Percentiles rank a stretch among this genome's conserved stretches.
These are phyloP conservation scores for Aureobasidium sp. DNA, from an alignment of 2,329 filamentous ascomycete species.

Conservation along the genomic window DNA sequence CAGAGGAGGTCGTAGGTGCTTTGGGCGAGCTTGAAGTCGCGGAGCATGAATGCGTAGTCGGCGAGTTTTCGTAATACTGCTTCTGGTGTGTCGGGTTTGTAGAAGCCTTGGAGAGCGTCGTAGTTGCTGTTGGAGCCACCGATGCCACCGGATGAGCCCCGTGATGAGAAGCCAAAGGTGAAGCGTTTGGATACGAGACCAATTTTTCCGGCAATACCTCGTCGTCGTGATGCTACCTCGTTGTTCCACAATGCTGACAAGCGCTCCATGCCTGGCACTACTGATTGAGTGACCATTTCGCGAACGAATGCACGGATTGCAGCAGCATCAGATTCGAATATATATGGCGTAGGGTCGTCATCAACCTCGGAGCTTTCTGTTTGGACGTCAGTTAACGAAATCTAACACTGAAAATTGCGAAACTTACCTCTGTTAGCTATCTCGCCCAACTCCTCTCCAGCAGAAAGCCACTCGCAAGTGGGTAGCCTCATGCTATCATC, in stretches of 20 bases:
- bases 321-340: slow-evolving; percentile 86
- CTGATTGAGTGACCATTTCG: slow-evolving; percentile 90
- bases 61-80: slow-evolving; percentile 87
- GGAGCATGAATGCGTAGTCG: slow-evolving; percentile 93
- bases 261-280: slow-evolving; percentile 93
- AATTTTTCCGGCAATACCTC: slow-evolving; percentile 85
- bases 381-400: slow-evolving; percentile 13
- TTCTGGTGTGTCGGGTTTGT: slow-evolving; percentile 74
- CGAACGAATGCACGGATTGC: slow-evolving; percentile 83
- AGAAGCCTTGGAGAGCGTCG: slow-evolving; percentile 68
- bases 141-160: slow-evolving; percentile 48
- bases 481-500: slow-evolving; percentile 81
- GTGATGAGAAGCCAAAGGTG: slow-evolving; percentile 64
- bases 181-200: slow-evolving; percentile 89
- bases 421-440: slow-evolving; percentile 53
- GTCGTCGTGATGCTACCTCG: slow-evolving; percentile 81
- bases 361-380: slow-evolving; percentile 52
- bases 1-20: slow-evolving; percentile 86
- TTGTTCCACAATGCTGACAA: slow-evolving; percentile 91
- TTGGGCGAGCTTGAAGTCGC: slow-evolving; percentile 88
- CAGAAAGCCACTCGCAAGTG: slow-evolving; percentile 79
- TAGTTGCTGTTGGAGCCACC: slow-evolving; percentile 57
- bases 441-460: slow-evolving; percentile 71
- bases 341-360: slow-evolving; percentile 63
- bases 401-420: not conserved